Conservation (phyloP, 805 yeast species). For the Candida takata region DNA sequence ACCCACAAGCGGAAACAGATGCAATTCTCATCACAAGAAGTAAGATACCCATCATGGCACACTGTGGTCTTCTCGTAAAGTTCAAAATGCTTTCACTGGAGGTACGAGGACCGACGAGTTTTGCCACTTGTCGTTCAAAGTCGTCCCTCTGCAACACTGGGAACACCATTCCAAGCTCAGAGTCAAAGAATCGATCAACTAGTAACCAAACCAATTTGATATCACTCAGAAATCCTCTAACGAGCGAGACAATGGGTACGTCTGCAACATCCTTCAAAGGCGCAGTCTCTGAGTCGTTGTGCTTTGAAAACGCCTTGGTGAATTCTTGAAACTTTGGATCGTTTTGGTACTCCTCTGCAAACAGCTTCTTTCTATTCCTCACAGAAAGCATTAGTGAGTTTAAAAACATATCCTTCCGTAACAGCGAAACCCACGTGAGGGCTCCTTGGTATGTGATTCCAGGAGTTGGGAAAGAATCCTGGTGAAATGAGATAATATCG, state of each 20-base stretch:
- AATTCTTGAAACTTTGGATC: not conserved
- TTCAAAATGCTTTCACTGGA: conserved; percentile 4
- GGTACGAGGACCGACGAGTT: conserved; percentile 15
- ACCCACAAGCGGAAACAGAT: conserved; percentile 17
- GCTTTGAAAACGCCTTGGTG: not conserved
- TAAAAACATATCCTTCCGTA: conserved; percentile 21
- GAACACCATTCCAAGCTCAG: conserved; percentile 15
- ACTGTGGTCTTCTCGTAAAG: conserved; percentile 15
- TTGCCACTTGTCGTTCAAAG: conserved; percentile 8
- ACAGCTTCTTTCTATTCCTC: conserved; percentile 5
- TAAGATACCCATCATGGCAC: conserved; percentile 16
- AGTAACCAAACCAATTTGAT: conserved; percentile 19
- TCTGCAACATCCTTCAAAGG: not conserved
- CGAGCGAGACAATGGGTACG: not conserved
- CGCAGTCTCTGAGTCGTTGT: not conserved
- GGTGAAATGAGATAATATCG: conserved; percentile 6
- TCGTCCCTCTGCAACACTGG: conserved; percentile 18
- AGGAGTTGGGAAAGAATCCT: conserved; percentile 5
- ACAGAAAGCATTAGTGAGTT: conserved; percentile 11
- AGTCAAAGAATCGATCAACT: conserved; percentile 20
- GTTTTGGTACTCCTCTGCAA: not conserved
- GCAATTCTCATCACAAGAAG: conserved; percentile 19
- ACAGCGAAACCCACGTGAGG: conserved; percentile 20
- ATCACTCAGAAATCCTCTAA: conserved; percentile 10
- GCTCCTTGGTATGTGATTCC: conserved; percentile 17